Conservation (phyloP, 331 rosid species). For the Acacia concinna region DNA sequence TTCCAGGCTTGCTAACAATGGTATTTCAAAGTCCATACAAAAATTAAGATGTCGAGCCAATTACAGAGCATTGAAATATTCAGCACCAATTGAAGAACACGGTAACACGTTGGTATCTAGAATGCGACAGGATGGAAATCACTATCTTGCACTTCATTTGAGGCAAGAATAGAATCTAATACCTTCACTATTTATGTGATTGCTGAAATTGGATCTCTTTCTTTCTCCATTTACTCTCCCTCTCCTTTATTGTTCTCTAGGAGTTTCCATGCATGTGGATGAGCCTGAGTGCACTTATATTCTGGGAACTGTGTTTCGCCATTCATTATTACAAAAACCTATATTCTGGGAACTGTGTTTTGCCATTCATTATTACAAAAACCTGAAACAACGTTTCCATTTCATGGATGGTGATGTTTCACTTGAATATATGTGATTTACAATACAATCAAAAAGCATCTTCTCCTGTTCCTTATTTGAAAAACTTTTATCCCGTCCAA, state of each 20-base stretch:
- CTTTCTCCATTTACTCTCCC: not conserved
- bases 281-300: not conserved
- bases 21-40: conserved; percentile 64
- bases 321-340: not conserved
- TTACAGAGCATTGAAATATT: conserved; percentile 82
- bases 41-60: conserved; percentile 87
- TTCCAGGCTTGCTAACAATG: conserved; percentile 88
- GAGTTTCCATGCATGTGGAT: conserved; percentile 12
- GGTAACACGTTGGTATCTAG: conserved; percentile 78
- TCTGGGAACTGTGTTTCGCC: conserved; percentile 5
- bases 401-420: not conserved
- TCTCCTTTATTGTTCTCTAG: conserved; percentile 6
- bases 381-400: not conserved
- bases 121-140: conserved; percentile 74
- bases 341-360: too few relatives aligned
- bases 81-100: conserved; percentile 77
- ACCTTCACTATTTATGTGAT: not conserved
- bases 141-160: conserved; percentile 89
- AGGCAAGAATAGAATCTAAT: conserved; percentile 56
- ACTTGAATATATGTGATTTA: conserved; percentile 1
- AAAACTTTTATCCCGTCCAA: not conserved
- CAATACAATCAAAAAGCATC: conserved; percentile 7
- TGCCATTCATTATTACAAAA: not conserved
- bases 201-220: not conserved
- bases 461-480: not conserved